phyloP scores from a whole-genome alignment of 208 protist species.

The Crithidia brevicula region DNA sequence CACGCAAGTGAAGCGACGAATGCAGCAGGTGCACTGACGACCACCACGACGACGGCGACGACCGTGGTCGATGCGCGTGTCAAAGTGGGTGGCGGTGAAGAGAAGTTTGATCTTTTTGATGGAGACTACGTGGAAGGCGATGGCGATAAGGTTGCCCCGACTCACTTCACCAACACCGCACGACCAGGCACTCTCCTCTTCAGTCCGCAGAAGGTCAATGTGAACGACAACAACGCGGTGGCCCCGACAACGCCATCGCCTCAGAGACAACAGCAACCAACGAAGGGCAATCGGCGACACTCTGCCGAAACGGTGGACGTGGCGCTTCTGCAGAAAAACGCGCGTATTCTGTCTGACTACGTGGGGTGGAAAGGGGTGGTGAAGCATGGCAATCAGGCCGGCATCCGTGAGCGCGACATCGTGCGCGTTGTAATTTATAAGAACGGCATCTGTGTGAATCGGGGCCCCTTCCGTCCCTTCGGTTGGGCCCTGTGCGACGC shows the following conservation, averaged over 20 bases:
- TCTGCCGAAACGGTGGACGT: slow-evolving; percentile 49
- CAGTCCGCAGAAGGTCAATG: slow-evolving; percentile 19
- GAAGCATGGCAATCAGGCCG: slow-evolving; percentile 56
- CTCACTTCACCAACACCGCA: slow-evolving; percentile 17
- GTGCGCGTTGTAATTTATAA: slow-evolving; percentile 84
- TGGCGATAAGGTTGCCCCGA: neutral
- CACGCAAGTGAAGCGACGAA: neutral
- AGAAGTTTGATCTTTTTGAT: slow-evolving; percentile 28
- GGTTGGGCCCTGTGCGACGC: slow-evolving; percentile 87
- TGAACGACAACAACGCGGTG: neutral
- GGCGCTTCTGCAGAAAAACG: slow-evolving; percentile 65
- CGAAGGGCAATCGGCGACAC: neutral
- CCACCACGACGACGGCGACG: neutral
- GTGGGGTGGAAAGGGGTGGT: slow-evolving; percentile 79
- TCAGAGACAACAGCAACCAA: neutral
- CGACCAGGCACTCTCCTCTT: slow-evolving; percentile 18
- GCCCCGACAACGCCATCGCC: neutral
- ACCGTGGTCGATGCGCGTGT: no score
- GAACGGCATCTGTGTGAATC: slow-evolving; percentile 92
- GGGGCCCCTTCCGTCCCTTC: slow-evolving; percentile 87
- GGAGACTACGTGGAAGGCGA: slow-evolving; percentile 14
- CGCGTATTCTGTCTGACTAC: slow-evolving; percentile 86
- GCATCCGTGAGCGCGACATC: slow-evolving; percentile 78
- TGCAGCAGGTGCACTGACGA: neutral
- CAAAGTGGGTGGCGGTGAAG: no score